Conservation (phyloP, 1,284 basidiomycete genomes). For the Rhodotorula sp. region DNA sequence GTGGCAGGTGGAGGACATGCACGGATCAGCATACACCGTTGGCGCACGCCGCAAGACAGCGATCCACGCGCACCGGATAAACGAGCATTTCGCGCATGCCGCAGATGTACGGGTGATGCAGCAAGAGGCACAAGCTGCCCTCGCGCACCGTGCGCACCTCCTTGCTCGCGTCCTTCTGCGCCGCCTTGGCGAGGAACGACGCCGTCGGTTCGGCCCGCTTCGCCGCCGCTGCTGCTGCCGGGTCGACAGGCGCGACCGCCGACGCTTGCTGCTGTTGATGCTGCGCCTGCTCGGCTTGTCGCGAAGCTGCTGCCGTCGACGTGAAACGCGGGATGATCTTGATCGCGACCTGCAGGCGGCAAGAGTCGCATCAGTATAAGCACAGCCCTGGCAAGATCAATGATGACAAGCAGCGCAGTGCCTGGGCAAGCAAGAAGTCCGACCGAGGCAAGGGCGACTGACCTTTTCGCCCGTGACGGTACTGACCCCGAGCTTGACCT, state of each 20-base stretch:
- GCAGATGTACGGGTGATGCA: conserved; percentile 98
- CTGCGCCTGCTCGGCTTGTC: conserved; percentile 16
- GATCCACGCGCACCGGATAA: neutral
- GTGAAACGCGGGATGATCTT: conserved; percentile 90
- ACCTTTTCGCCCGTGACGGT: conserved; percentile 91
- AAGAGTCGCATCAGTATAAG: neutral
- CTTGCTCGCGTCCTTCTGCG: conserved; percentile 88
- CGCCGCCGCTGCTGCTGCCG: conserved; percentile 41
- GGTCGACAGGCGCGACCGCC: conserved; percentile 51
- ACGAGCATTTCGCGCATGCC: conserved; percentile 98
- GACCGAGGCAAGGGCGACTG: conserved; percentile 46
- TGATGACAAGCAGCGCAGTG: too few species aligned
- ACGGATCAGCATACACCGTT: neutral
- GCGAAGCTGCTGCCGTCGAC: conserved; percentile 57
- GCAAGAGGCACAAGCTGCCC: conserved; percentile 86
- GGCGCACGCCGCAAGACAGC: neutral
- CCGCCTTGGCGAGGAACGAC: conserved; percentile 66
- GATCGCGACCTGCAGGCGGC: conserved; percentile 73
- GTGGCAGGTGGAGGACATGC: neutral
- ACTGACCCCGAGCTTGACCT: conserved; percentile 94
- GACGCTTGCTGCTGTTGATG: conserved; percentile 1
- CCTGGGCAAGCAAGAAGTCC: too few species aligned
- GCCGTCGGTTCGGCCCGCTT: conserved; percentile 48
- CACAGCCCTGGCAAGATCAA: neutral
- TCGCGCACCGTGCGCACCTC: conserved; percentile 95